Evolutionary conservation across 1,284 basidiomycete genomes (phyloP).

Genomic region (Ustilago sp.): DNA sequence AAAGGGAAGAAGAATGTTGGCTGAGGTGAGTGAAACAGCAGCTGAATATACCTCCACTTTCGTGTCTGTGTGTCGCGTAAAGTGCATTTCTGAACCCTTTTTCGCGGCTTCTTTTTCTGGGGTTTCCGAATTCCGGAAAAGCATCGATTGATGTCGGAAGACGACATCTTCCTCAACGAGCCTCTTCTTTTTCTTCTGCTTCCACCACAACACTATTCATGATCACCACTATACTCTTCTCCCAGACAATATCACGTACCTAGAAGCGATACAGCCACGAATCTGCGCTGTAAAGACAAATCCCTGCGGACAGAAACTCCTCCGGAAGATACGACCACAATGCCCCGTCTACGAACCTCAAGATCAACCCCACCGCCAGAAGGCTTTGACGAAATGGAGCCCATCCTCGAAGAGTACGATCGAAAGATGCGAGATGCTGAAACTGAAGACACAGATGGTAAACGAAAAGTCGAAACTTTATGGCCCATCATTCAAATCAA

Average conservation of each 20-base stretch:
- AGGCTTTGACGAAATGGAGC: constrained; percentile 94
- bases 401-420: constrained; percentile 67
- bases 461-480: constrained; percentile 94
- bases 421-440: constrained; percentile 73
- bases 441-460: constrained; percentile 96
- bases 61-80: constrained; percentile 14
- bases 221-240: too few relatives aligned
- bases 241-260: too few relatives aligned
- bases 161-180: not conserved
- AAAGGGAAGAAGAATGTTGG: not conserved
- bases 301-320: too few relatives aligned
- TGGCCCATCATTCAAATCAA: constrained; percentile 99
- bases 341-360: constrained; percentile 95
- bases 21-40: constrained; percentile 17
- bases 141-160: not conserved
- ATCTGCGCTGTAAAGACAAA: too few relatives aligned
- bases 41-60: constrained; percentile 27
- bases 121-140: constrained; percentile 17
- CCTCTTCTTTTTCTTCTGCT: not conserved
- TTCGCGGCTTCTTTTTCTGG: constrained; percentile 9
- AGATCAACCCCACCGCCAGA: constrained; percentile 96
- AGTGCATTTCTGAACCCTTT: constrained; percentile 10
- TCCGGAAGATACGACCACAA: constrained; percentile 66
- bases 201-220: not conserved
- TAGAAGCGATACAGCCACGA: too few relatives aligned